A percentile compares a stretch with the other conserved stretches of the same genome.
Conservation (phyloP, 1,139 yeast genomes). For the Zhuliangozyma parablackwelliae region DNA sequence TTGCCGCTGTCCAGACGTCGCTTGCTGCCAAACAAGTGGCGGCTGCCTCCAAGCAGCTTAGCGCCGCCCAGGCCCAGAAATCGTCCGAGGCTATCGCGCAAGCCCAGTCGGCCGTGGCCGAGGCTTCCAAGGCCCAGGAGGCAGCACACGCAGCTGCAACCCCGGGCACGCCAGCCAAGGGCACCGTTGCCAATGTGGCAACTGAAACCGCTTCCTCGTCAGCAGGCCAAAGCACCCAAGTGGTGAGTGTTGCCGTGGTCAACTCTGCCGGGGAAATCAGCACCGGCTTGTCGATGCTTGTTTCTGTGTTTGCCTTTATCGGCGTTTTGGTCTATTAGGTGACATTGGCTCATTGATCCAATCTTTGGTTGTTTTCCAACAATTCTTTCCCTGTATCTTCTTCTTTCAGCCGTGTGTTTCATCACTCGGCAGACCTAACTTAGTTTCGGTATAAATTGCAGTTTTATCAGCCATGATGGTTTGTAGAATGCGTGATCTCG, state of each 20-base stretch:
- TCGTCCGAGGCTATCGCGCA: constrained; percentile 4
- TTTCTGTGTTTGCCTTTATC: not conserved
- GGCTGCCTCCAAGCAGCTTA: constrained; percentile 8
- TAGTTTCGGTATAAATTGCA: too few relatives aligned
- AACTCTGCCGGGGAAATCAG: not conserved
- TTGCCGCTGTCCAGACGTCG: constrained; percentile 5
- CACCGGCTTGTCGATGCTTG: not conserved
- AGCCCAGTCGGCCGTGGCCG: constrained; percentile 6
- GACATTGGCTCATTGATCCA: too few relatives aligned
- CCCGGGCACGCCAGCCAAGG: constrained; percentile 1
- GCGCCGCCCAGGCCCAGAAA: constrained; percentile 6
- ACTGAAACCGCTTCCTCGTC: not conserved
- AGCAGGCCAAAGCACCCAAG: not conserved
- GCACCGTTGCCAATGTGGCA: constrained; percentile 1
- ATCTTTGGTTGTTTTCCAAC: too few relatives aligned
- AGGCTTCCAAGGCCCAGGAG: constrained; percentile 7
- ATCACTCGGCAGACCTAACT: too few relatives aligned
- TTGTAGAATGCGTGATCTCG: too few relatives aligned
- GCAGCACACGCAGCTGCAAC: constrained; percentile 4
- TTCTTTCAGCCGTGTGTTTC: too few relatives aligned
- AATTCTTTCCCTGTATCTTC: too few relatives aligned
- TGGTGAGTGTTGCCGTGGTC: too few relatives aligned
- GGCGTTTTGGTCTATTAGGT: not conserved
- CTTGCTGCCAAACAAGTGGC: constrained; percentile 6
- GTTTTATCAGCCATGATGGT: too few relatives aligned